Base-by-base conservation (phyloP, 1,284 basidiomycete species). In the Hypsizygus ulmarius region DNA sequence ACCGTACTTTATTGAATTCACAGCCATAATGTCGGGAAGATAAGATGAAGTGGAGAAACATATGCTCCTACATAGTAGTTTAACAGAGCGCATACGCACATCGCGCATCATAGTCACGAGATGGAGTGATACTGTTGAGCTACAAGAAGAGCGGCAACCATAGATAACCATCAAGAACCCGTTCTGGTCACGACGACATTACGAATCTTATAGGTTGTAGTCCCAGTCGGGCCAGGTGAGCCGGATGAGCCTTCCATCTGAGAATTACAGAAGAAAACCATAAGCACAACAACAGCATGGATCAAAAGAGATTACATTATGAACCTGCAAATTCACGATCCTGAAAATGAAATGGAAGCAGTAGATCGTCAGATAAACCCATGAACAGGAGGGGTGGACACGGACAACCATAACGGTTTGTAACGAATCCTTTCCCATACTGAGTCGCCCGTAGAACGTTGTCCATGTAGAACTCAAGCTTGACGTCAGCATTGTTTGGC, bases 171-270 rank as follows among this genome's bases (percentile, higher is more conserved):
- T 54, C 38, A 62, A 38, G 51, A 58, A 21, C 63, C 65, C 14
- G 64, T 63, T 35, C 64, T 56, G 5, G 64, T 71, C 15, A 72
- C 61, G 37, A 62, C 46, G 5, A 72, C 59, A 43, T 72, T 70
- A n/a, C 69, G 63, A 43, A 61, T 57, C 49, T 68, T 65, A 51
- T 68, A 71, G 2, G 64, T 69, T 6, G 70, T 69, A 7, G 63
- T 66, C 8, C 64, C 66, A 8, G 59, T 60, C 1, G 70, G 71
- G 12, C 72, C 72, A 28, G 71, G 72, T 41, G 67, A 62, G 9
- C 72, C 72, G 5, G 72, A 67, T 47, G 70, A 72, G 4, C 72
- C 72, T 56, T 74, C 72, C 72, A 74, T 73, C 70, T 73, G 45
- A 34, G 27, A 15, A 47, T 21, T 30, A 21, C 40, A 27, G 15